Evolutionary conservation across 345 rosid species (phyloP).

Genomic region (Crucihimalaya himalaica): DNA sequence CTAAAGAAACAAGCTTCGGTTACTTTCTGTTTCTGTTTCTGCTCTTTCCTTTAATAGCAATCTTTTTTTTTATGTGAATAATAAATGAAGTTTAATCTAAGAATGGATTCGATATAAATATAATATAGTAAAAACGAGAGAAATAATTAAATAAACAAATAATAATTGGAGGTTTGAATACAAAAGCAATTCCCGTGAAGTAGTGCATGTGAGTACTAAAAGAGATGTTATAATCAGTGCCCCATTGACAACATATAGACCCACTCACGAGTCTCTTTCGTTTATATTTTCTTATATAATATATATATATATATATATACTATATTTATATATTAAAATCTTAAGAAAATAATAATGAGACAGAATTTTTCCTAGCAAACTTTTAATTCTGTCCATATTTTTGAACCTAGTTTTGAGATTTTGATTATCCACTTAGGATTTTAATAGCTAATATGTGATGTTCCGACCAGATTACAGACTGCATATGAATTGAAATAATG

Average conservation of each 20-base stretch:
- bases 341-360: background rate
- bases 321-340: background rate
- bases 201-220: conserved; percentile 82
- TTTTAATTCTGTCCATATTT: background rate
- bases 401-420: conserved; percentile 1
- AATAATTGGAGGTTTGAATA: conserved; percentile 44
- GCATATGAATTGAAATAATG: background rate
- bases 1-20: conserved; percentile 33
- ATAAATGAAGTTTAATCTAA: conserved; percentile 16
- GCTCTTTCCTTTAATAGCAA: conserved; percentile 22
- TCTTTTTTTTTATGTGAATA: conserved; percentile 3
- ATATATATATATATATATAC: background rate
- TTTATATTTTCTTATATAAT: conserved; percentile 4
- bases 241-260: conserved; percentile 58
- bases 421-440: conserved; percentile 3
- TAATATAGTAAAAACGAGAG: background rate
- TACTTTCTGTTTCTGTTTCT: conserved; percentile 42
- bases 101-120: background rate
- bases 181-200: conserved; percentile 83
- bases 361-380: background rate
- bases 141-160: conserved; percentile 21
- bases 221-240: conserved; percentile 85
- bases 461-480: background rate
- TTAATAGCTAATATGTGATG: conserved; percentile 4
- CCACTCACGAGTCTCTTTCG: conserved; percentile 79